A percentile compares a stretch with the other conserved stretches of the same genome.
Conservation (phyloP, 768 basidiomycete genomes). For the Collybia sordida region DNA sequence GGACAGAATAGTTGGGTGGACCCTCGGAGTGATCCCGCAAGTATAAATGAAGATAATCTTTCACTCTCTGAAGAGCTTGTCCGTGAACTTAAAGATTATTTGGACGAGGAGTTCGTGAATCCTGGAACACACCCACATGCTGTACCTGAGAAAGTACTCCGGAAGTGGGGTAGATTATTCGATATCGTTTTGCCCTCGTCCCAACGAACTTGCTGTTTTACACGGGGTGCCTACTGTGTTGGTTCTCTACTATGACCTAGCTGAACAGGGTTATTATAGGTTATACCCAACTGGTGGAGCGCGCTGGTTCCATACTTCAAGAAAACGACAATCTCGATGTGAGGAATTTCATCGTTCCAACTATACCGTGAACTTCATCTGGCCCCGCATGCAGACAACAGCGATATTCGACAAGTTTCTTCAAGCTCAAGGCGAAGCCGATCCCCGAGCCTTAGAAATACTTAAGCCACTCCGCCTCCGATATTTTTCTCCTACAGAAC, state of each 20-base stretch:
- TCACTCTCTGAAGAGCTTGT: conserved; percentile 1
- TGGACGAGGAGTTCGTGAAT: conserved; percentile 29
- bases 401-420: conserved; percentile 57
- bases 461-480: conserved; percentile 62
- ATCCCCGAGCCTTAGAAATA: conserved; percentile 47
- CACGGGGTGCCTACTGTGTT: conserved; percentile 54
- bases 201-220: conserved; percentile 74
- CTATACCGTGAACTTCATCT: too few relatives aligned
- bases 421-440: conserved; percentile 35
- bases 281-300: conserved; percentile 75
- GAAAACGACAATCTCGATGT: conserved; percentile 68
- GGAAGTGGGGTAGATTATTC: conserved; percentile 78
- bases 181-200: conserved; percentile 73
- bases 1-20: conserved; percentile 40
- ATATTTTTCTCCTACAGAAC: conserved; percentile 74
- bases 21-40: conserved; percentile 22
- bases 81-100: conserved; percentile 34
- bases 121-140: conserved; percentile 22
- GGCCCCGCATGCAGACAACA: conserved; percentile 48
- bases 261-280: conserved; percentile 36
- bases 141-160: conserved; percentile 62
- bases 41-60: neutral
- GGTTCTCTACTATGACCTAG: neutral
- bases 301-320: conserved; percentile 77
- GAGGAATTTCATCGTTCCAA: conserved; percentile 8